Evolutionary conservation across 148 eudicot genomes (phyloP), one percentile per base, ranked within the genome.

Genomic region (Rhododendron vialii): DNA sequence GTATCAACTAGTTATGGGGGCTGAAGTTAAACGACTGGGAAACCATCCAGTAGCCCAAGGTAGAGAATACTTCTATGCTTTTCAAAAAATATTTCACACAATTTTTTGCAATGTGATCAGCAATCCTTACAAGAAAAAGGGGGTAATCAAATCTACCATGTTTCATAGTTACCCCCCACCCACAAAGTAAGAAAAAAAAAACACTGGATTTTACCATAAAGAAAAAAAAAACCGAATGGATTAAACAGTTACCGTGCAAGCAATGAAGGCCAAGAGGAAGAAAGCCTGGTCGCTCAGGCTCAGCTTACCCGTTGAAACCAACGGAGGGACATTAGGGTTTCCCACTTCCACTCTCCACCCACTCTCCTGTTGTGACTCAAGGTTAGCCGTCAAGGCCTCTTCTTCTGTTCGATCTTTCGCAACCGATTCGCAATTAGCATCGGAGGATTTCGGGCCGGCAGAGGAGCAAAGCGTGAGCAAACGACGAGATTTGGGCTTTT

Each of bases 201-300:
- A 22, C 80, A 84, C 18, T 4, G 28, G 41, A 84, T 69, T 26
- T 75, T n/a, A 45, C 24, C 7, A 24, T 35, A 3, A 4, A 79
- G 74, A 45, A 18, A 26, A 26, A 45, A 26, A 45, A 17, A 55
- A 15, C 1, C 61, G 45, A 12, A 17, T n/a, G 26, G 43, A 53
- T 18, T 20, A 26, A 45, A 48, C 3, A 71, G 61, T 22, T 87
- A 93, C 95, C 88, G 95, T 92, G 92, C 94, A 95, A 86, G 92
- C 95, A 80, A 94, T 91, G 91, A 95, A 93, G 67, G 95, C 87
- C 18, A 93, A 83, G 12, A 94, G 91, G 83, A 94, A 92, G 90
- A 88, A 92, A 86, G 92, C 95, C 86, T 92, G 94, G 82, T 94
- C 95, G 48, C 89, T 89, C 48, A 91, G 87, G 88, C 94, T 94